Evolutionary conservation across 2,329 filamentous ascomycete genomes (phyloP).

Genomic region (Ophiostoma montium): DNA sequence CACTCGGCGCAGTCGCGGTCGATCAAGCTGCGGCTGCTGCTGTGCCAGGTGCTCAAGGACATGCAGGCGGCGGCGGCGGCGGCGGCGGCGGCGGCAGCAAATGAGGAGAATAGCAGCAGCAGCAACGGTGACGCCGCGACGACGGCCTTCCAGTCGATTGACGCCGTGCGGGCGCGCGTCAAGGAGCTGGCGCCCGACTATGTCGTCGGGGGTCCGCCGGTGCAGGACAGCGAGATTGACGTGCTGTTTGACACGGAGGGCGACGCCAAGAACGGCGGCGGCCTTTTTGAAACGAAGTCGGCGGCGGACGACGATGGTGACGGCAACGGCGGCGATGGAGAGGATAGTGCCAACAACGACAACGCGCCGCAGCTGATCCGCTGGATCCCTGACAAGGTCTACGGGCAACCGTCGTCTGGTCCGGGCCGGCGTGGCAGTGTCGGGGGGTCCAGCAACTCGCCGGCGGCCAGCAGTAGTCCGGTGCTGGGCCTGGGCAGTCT

Average conservation of each 20-base stretch:
- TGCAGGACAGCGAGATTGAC: constrained; percentile 55
- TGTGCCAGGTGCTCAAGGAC: constrained; percentile 66
- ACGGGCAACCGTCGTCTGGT: background rate
- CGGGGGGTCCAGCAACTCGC: background rate
- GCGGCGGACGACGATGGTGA: background rate
- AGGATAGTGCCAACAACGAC: constrained; percentile 22
- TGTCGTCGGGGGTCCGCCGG: constrained; percentile 18
- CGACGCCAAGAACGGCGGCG: constrained; percentile 72
- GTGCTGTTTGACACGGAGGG: constrained; percentile 87
- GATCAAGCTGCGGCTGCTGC: constrained; percentile 54
- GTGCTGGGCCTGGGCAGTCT: background rate
- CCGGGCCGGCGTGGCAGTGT: no score
- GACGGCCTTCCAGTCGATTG: constrained; percentile 48
- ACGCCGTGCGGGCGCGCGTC: constrained; percentile 50
- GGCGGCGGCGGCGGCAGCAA: constrained; percentile 26
- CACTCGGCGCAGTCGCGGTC: constrained; percentile 47
- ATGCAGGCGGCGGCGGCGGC: constrained; percentile 20
- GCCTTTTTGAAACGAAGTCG: constrained; percentile 60
- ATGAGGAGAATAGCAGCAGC: constrained; percentile 3
- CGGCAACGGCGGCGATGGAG: background rate
- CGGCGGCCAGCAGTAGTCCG: background rate
- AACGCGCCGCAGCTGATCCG: constrained; percentile 30
- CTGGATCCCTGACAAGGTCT: constrained; percentile 35
- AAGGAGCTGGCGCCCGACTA: constrained; percentile 28
- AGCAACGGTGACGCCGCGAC: constrained; percentile 15